phyloP scores from a whole-genome alignment of 2,329 filamentous ascomycete species.

The Sclerotinia minor region DNA sequence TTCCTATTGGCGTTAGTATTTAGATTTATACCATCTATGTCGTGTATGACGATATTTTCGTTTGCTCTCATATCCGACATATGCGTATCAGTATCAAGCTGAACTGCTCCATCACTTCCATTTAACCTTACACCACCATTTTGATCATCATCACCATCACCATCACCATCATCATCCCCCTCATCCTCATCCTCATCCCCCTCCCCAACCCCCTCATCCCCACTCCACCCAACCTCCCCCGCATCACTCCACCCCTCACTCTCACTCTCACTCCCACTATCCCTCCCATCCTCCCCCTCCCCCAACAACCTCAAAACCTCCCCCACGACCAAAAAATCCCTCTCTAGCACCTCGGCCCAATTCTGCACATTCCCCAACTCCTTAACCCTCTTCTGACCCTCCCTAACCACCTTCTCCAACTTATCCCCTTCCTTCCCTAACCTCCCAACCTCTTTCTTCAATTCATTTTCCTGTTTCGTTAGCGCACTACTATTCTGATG shows the following conservation, averaged over 20 bases:
- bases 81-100: background rate
- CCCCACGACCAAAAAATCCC: slow-evolving; percentile 63
- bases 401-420: slow-evolving; percentile 62
- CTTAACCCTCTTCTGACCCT: slow-evolving; percentile 65
- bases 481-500: slow-evolving; percentile 69
- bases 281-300: slow-evolving; percentile 15
- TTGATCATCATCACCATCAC: no score
- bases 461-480: slow-evolving; percentile 64
- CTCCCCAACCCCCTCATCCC: slow-evolving; percentile 3
- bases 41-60: slow-evolving; percentile 27
- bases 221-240: slow-evolving; percentile 23
- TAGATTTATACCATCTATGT: slow-evolving; percentile 7
- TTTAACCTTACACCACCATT: background rate
- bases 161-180: no score
- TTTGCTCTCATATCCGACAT: slow-evolving; percentile 27
- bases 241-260: slow-evolving; percentile 21
- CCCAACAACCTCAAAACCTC: slow-evolving; percentile 61
- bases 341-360: slow-evolving; percentile 80
- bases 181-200: slow-evolving; percentile 5
- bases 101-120: background rate
- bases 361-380: slow-evolving; percentile 82
- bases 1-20: slow-evolving; percentile 27
- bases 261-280: background rate
- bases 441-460: slow-evolving; percentile 59
- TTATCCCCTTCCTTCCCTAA: slow-evolving; percentile 65